Conservation (phyloP, 495 filamentous ascomycete genomes). For the Aspergillus nidulans region DNA sequence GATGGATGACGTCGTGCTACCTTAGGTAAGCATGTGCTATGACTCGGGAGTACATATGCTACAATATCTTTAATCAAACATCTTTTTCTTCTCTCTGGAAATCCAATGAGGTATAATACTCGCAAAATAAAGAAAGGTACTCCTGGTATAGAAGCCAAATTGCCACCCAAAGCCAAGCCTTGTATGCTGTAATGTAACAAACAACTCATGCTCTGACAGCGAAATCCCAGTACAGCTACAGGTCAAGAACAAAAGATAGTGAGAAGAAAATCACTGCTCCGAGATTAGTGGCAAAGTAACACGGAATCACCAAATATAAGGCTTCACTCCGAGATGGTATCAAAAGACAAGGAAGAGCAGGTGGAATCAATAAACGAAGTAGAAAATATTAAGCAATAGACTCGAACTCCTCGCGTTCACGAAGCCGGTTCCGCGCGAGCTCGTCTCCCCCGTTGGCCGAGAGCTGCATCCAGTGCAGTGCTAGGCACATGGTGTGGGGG, state of each 20-base stretch:
- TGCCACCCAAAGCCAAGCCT: conserved; percentile 15
- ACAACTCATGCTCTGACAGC: conserved; percentile 1
- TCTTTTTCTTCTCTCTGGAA: neutral
- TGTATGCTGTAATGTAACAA: conserved; percentile 23
- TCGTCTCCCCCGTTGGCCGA: conserved; percentile 82
- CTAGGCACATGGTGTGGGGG: conserved; percentile 89
- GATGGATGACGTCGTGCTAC: conserved; percentile 18
- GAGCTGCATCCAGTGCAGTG: conserved; percentile 97
- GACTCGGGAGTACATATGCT: neutral
- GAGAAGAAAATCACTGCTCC: conserved; percentile 11
- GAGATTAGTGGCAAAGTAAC: conserved; percentile 10
- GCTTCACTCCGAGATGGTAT: conserved; percentile 22
- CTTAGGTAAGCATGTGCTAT: neutral
- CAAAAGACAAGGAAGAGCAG: conserved; percentile 6
- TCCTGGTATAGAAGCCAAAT: conserved; percentile 4
- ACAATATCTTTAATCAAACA: neutral
- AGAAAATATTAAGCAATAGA: conserved; percentile 38
- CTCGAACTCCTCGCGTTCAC: conserved; percentile 63
- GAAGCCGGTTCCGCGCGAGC: conserved; percentile 78
- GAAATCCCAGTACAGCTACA: conserved; percentile 8
- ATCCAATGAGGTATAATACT: neutral
- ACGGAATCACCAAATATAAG: conserved; percentile 8
- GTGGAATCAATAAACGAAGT: conserved; percentile 6
- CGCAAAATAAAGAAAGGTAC: neutral
- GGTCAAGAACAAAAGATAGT: conserved; percentile 4